Conservation (phyloP, 805 yeast species). For the Pichia sporocuriosa region DNA sequence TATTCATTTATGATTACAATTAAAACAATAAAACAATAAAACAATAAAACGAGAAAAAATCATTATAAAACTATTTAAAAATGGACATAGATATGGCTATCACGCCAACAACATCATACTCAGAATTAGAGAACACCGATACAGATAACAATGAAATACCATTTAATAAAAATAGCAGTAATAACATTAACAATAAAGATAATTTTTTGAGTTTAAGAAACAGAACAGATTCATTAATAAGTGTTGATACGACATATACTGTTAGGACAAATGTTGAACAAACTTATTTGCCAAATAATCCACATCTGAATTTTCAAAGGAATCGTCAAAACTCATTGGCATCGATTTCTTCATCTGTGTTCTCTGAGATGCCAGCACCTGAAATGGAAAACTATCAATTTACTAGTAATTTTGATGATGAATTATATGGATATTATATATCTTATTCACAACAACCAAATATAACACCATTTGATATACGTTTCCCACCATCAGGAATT, state of each 20-base stretch:
- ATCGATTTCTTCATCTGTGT: conserved; percentile 20
- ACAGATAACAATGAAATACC: not conserved
- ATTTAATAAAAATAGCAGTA: too few species aligned
- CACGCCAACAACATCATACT: conserved; percentile 2
- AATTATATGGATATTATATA: conserved; percentile 42
- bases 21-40: too few species aligned
- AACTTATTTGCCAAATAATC: conserved; percentile 1
- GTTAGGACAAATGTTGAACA: conserved; percentile 5
- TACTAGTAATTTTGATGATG: conserved; percentile 36
- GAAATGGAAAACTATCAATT: conserved; percentile 24
- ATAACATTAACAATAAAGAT: too few species aligned
- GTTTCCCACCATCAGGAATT: conserved; percentile 63
- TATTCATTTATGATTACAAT: too few species aligned
- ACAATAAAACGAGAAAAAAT: too few species aligned
- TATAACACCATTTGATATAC: conserved; percentile 59
- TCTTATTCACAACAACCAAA: conserved; percentile 49
- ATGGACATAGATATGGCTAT: conserved; percentile 4
- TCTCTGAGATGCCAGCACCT: conserved; percentile 12
- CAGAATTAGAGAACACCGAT: not conserved
- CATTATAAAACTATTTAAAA: too few species aligned
- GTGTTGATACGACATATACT: conserved; percentile 8
- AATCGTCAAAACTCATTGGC: conserved; percentile 15
- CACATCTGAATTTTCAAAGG: conserved; percentile 3
- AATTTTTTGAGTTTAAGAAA: not conserved
- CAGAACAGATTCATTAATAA: conserved; percentile 13